A percentile compares a stretch with the other conserved stretches of the same genome.
phyloP scores from a whole-genome alignment of 2,329 filamentous ascomycete genomes.

The Hypomyces rosellus region DNA sequence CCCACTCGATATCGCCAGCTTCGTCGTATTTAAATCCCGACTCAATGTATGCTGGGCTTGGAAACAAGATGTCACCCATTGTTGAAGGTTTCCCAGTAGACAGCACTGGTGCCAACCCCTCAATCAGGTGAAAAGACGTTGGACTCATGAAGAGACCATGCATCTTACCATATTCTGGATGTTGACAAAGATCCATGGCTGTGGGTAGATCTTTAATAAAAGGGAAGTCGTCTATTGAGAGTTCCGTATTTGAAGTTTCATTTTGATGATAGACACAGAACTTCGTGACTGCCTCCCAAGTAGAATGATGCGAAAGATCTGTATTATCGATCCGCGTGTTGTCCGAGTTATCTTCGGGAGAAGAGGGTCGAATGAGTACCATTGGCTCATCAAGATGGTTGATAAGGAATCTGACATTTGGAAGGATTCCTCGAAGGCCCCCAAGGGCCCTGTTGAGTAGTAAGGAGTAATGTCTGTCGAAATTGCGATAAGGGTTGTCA shows the following conservation, averaged over 20 bases:
- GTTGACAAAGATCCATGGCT: conserved; percentile 35
- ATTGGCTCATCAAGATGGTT: conserved; percentile 45
- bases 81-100: conserved; percentile 39
- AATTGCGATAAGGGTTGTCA: conserved; percentile 24
- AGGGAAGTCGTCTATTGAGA: conserved; percentile 15
- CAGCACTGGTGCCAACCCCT: conserved; percentile 39
- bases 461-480: conserved; percentile 27
- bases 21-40: conserved; percentile 35
- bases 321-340: conserved; percentile 15
- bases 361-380: conserved; percentile 26
- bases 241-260: background rate
- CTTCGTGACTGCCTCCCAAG: conserved; percentile 27
- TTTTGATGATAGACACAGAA: conserved; percentile 18
- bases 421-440: conserved; percentile 20
- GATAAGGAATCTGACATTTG: conserved; percentile 36
- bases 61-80: conserved; percentile 47
- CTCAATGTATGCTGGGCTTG: conserved; percentile 44
- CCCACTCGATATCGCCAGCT: conserved; percentile 38
- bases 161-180: conserved; percentile 35
- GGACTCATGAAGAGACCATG: conserved; percentile 43
- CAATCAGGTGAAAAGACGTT: conserved; percentile 33
- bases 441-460: conserved; percentile 27
- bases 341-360: background rate
- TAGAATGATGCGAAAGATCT: conserved; percentile 21
- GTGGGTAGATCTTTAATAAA: conserved; percentile 28